phyloP scores from a whole-genome alignment of 2,329 filamentous ascomycete species.

The Cladosporium velox region DNA sequence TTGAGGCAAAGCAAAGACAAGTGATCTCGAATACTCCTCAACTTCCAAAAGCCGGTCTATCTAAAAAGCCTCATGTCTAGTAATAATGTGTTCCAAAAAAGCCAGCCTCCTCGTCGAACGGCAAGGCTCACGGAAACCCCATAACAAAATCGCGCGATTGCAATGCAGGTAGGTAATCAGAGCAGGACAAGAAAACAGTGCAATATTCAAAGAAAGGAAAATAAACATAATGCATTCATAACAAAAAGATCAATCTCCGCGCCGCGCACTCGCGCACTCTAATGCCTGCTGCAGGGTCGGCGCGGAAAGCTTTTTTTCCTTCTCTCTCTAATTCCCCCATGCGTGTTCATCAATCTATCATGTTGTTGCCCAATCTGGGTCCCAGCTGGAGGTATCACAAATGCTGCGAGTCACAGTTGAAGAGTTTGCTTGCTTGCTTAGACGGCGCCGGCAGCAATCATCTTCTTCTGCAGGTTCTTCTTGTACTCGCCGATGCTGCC shows the following conservation, averaged over 20 bases:
- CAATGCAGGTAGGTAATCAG: neutral
- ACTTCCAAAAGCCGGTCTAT: neutral
- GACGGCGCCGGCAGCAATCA: conserved; percentile 83
- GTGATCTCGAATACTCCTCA: neutral
- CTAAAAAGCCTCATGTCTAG: neutral
- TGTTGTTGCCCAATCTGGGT: neutral
- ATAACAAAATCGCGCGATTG: neutral
- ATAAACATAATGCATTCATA: conserved; percentile 10
- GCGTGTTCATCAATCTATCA: conserved; percentile 7
- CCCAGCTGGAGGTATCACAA: neutral
- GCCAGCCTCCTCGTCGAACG: too few relatives aligned
- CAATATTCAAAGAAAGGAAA: neutral
- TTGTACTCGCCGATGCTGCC: conserved; percentile 94
- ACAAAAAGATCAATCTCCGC: neutral
- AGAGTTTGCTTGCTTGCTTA: conserved; percentile 21
- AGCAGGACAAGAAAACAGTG: neutral
- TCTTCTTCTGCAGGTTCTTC: conserved; percentile 98
- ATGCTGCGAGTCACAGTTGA: neutral
- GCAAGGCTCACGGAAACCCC: neutral
- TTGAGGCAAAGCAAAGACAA: neutral
- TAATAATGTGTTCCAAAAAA: neutral
- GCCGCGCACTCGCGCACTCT: neutral
- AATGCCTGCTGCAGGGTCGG: neutral
- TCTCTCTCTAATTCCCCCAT: neutral
- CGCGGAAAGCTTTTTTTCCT: neutral